Base-by-base conservation (phyloP, 129 eudicot genomes). In the Lactuca sativa region DNA sequence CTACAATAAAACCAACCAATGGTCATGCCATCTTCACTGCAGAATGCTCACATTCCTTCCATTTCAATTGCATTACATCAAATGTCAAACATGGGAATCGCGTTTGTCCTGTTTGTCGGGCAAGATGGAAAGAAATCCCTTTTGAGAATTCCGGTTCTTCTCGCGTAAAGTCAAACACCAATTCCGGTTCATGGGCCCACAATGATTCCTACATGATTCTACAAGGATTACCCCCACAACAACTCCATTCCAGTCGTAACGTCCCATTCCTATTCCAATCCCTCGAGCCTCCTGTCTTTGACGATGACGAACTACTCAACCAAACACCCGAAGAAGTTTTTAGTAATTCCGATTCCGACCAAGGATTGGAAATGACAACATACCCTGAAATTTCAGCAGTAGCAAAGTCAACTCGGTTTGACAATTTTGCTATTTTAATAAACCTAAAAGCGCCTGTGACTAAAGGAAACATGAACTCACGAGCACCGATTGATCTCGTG, bases 1-100 rank as follows among this genome's bases (percentile, higher is more conserved):
- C 73, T n/a, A 33, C 86, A 25, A 82, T 92, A 87, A 86, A 76
- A 66, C 33, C 96, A 14, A 89, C 89, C 55, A 83, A 83, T 0
- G 98, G 96, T 60, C 98, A 92, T 41, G 97, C 97, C 36, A 86
- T 92, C 60, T 92, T 92, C 74, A 92, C 97, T 13, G 97, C 97
- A 54, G 97, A 92, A 77, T 92, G 97, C 81, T 86, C 97, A 3
- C 97, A 92, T 74, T 71, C 97, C 21, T 92, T 92, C 78, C 98
- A 92, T 77, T 92, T 92, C 68, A 90, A 89, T 57, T 92, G 98
- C 83, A 89, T 92, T 44, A 80, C 96, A 18, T 83, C 96, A 17
- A 92, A 86, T 66, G 95, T 92, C 18, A 89, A 86, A 82, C 92
- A 92, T 56, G 98, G 98, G 62, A 92, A 86, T 71, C 90, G 81